Base-by-base conservation (phyloP, 2,329 filamentous ascomycete species). In the Chrysoporthe cubensis region DNA sequence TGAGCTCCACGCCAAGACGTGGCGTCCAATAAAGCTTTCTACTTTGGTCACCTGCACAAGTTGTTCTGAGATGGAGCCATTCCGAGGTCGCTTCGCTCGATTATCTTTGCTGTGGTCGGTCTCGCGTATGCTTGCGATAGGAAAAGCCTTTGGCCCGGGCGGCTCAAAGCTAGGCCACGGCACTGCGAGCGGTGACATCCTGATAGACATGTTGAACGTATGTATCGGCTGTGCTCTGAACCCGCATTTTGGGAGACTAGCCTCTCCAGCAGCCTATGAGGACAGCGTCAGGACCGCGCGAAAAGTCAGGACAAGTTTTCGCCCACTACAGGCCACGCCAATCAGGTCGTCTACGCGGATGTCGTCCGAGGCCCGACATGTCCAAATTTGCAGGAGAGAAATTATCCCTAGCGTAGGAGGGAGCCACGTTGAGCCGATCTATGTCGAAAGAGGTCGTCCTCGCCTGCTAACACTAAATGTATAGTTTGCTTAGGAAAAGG, bases 1-100 rank as follows among this genome's bases (percentile, higher is more conserved):
- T 54, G 50, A 54, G 32, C 11, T 54, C 21, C 50, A 32, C 32
- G 50, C 50, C 50, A 54, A 54, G 50, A 21, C 50, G 50, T 54
- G 50, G 50, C 50, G 50, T 54, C 50, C 50, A 54, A 54, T 54
- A 21, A 26, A 16, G 6, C 50, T 34, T 13, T 5, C 48, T 32
- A 21, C 21, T n/a, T 11, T 5, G 26, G 50, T 54, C 50, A 34
- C 26, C 13, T 32, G 50, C 21, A 26, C 50, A 34, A 54, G 0
- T 21, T 16, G 26, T 34, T 8, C 13, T 14, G 26, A 34, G 37
- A 18, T 52, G 48, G 21, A 52, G 9, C 11, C 26, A 21, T n/a
- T 26, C n/a, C 48, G 48, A 52, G 21, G 26, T 32, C 48, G 48
- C 48, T 52, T 52, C 21, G 13, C 9, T 52, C 48, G 11, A 21